phyloP scores from a whole-genome alignment of 192 early-diverging fungal genomes.

The Coemansia sp. region DNA sequence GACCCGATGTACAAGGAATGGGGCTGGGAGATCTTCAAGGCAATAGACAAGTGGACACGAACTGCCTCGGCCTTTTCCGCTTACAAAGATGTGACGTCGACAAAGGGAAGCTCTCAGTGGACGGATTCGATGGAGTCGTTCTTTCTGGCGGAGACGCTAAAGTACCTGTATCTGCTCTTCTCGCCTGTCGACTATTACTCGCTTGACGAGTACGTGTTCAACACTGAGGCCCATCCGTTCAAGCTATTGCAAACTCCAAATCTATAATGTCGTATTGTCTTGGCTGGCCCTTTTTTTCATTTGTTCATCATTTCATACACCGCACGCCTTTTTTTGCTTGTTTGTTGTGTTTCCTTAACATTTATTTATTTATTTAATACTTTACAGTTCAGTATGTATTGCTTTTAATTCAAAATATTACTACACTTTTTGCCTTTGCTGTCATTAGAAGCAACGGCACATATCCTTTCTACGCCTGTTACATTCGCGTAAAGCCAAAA shows the following conservation, averaged over 20 bases:
- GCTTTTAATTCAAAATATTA: background rate
- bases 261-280: background rate
- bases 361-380: no score
- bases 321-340: conserved; percentile 1
- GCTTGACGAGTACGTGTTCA: conserved; percentile 86
- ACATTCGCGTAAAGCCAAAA: background rate
- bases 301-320: background rate
- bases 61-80: conserved; percentile 64
- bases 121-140: conserved; percentile 58
- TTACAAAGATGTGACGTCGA: conserved; percentile 53
- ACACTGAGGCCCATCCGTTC: conserved; percentile 93
- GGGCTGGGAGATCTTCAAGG: conserved; percentile 86
- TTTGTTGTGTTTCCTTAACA: background rate
- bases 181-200: conserved; percentile 64
- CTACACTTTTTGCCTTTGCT: background rate
- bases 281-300: background rate
- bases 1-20: conserved; percentile 68
- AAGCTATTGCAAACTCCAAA: conserved; percentile 51
- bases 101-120: conserved; percentile 20
- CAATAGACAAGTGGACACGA: conserved; percentile 78
- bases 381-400: background rate
- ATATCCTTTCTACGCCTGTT: background rate
- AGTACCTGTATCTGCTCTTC: conserved; percentile 92
- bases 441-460: background rate
- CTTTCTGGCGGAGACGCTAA: conserved; percentile 86